phyloP scores from a whole-genome alignment of 805 yeast species.

The Schwanniomyces sp. region DNA sequence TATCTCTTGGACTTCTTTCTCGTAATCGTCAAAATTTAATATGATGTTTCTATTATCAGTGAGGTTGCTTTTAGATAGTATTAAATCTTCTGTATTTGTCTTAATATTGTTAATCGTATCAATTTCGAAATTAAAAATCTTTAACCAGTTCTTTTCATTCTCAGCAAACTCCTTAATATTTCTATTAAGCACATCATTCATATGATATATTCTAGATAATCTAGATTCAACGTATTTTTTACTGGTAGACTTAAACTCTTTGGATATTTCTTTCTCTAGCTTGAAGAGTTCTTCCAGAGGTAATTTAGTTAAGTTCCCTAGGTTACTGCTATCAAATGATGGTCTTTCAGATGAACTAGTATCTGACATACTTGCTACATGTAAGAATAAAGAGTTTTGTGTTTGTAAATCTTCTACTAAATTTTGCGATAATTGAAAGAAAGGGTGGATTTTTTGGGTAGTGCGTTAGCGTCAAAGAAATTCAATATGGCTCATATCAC shows the following conservation, averaged over 20 bases:
- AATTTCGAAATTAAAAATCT: conserved; percentile 31
- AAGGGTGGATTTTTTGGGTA: not conserved
- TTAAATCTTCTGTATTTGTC: conserved; percentile 30
- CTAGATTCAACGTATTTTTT: conserved; percentile 26
- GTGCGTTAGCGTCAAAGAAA: not conserved
- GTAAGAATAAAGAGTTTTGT: not conserved
- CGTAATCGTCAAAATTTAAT: conserved; percentile 23
- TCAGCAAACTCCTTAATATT: conserved; percentile 24
- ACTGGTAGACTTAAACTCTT: conserved; percentile 24
- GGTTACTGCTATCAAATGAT: not conserved
- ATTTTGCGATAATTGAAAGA: conserved; percentile 4
- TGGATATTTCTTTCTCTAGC: conserved; percentile 16
- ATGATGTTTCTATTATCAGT: conserved; percentile 14
- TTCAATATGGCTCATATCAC: not conserved
- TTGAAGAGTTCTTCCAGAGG: conserved; percentile 22
- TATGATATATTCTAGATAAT: conserved; percentile 24
- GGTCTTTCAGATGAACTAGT: not conserved
- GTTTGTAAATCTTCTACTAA: not conserved
- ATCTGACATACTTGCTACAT: not conserved
- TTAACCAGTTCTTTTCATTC: conserved; percentile 33
- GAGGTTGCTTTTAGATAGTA: conserved; percentile 13
- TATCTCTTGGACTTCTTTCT: conserved; percentile 29
- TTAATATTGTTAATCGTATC: conserved; percentile 32
- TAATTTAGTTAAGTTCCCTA: conserved; percentile 15
- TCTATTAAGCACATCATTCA: conserved; percentile 21